Conservation (phyloP, 768 basidiomycete genomes). For the Auricularia cornea region DNA sequence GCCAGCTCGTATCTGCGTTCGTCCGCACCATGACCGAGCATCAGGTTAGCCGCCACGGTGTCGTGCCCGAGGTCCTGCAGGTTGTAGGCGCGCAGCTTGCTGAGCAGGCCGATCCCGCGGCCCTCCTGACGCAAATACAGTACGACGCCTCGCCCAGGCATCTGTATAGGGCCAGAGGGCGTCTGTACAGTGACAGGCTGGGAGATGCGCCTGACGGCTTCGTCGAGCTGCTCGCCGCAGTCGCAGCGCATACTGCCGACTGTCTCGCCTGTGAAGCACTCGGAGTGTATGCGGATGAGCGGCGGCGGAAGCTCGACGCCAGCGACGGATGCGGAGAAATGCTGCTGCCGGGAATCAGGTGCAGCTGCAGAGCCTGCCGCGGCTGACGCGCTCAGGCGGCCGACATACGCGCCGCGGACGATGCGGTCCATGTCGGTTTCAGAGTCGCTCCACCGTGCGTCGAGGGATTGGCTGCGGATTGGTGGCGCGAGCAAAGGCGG, state of each 20-base stretch:
- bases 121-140: conserved; percentile 97
- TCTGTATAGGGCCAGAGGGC: conserved; percentile 25
- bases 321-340: conserved; percentile 9
- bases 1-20: conserved; percentile 91
- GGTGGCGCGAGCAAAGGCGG: conserved; percentile 28
- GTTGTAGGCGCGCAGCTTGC: conserved; percentile 96
- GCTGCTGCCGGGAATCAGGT: conserved; percentile 3
- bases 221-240: conserved; percentile 97
- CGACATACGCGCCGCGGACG: conserved; percentile 87
- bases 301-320: conserved; percentile 44
- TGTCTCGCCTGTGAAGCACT: conserved; percentile 98
- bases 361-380: conserved; percentile 24
- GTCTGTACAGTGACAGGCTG: conserved; percentile 49
- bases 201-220: conserved; percentile 86
- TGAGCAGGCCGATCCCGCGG: conserved; percentile 89
- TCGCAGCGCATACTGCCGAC: conserved; percentile 98
- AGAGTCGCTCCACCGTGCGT: conserved; percentile 70
- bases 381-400: conserved; percentile 57
- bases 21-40: conserved; percentile 92
- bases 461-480: conserved; percentile 76
- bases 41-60: conserved; percentile 94
- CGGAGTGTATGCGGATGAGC: conserved; percentile 91
- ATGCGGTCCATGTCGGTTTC: conserved; percentile 95
- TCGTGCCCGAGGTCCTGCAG: conserved; percentile 96
- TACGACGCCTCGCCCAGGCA: conserved; percentile 85